These are phyloP conservation scores for Lasiosphaeris hirsuta DNA, from an alignment of 495 filamentous ascomycete genomes.

Conservation along the genomic window DNA sequence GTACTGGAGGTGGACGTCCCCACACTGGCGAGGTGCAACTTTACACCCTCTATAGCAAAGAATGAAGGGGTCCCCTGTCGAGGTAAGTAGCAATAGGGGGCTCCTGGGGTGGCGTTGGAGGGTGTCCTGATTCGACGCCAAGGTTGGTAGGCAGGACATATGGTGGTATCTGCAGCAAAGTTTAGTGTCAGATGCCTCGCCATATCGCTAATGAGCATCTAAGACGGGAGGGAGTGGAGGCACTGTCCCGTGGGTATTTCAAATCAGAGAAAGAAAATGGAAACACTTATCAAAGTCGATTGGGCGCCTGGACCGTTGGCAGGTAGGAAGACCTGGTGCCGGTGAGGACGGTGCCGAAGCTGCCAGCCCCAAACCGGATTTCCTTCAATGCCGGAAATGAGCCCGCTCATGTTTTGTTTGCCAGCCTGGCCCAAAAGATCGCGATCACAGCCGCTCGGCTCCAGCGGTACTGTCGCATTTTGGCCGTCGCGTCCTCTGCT, in stretches of 20 bases:
- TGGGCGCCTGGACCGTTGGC: slow-evolving; percentile 22
- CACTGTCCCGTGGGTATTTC: slow-evolving; percentile 16
- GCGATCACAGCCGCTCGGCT: neutral
- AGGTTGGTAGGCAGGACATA: slow-evolving; percentile 3
- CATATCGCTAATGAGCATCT: slow-evolving; percentile 3
- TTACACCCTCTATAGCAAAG: neutral
- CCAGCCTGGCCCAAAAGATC: neutral
- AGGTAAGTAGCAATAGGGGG: neutral
- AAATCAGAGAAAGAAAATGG: slow-evolving; percentile 18
- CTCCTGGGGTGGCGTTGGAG: neutral
- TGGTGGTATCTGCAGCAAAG: slow-evolving; percentile 3
- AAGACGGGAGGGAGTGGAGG: slow-evolving; percentile 15
- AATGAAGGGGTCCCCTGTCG: slow-evolving; percentile 1
- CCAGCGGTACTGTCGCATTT: slow-evolving; percentile 1
- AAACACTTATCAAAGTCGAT: slow-evolving; percentile 21
- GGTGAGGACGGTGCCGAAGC: slow-evolving; percentile 14
- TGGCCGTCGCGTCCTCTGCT: neutral
- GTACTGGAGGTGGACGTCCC: neutral
- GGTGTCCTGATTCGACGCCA: neutral
- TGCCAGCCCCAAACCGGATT: slow-evolving; percentile 11
- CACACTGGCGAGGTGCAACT: neutral
- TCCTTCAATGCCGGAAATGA: slow-evolving; percentile 15
- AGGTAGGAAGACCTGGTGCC: slow-evolving; percentile 15
- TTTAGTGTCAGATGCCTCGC: slow-evolving; percentile 13
- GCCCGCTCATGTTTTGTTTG: slow-evolving; percentile 7